Evolutionary conservation across 2,329 filamentous ascomycete genomes (phyloP).

Genomic region (Dothideomycetes sp.): DNA sequence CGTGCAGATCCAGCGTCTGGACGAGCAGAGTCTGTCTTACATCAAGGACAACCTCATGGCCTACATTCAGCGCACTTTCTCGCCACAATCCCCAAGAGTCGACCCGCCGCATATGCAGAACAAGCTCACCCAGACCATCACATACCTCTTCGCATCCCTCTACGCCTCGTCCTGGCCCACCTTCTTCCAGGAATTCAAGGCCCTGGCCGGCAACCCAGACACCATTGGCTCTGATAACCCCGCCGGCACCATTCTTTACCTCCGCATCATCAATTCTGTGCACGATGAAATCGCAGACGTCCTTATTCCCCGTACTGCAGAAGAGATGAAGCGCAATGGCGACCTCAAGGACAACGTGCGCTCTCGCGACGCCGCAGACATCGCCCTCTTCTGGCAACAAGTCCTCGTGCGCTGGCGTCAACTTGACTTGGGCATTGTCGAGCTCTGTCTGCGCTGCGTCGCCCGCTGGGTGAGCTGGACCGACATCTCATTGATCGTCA

Average conservation of each 20-base stretch:
- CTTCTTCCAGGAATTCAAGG: conserved; percentile 85
- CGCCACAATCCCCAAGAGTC: conserved; percentile 42
- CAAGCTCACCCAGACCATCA: conserved; percentile 92
- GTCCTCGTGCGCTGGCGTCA: conserved; percentile 70
- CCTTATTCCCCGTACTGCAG: conserved; percentile 66
- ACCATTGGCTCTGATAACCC: conserved; percentile 53
- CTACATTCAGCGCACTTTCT: conserved; percentile 71
- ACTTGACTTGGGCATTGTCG: conserved; percentile 60
- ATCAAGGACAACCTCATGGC: conserved; percentile 74
- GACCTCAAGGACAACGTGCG: conserved; percentile 87
- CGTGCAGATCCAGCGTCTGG: conserved; percentile 69
- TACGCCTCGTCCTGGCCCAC: conserved; percentile 80
- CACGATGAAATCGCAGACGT: conserved; percentile 97
- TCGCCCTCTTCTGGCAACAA: conserved; percentile 84
- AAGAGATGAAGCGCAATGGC: conserved; percentile 76
- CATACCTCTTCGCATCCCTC: conserved; percentile 79
- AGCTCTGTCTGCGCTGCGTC: conserved; percentile 83
- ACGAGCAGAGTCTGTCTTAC: conserved; percentile 60
- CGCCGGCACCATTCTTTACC: conserved; percentile 71
- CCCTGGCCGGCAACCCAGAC: conserved; percentile 58
- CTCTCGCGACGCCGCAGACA: conserved; percentile 76
- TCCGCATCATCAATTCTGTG: conserved; percentile 78
- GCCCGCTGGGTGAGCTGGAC: conserved; percentile 99
- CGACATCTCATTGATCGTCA: conserved; percentile 88
- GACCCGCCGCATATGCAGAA: conserved; percentile 81